These are phyloP conservation scores for Sarocladiaceae sp. DNA, from an alignment of 2,329 filamentous ascomycete species.

Conservation along the genomic window DNA sequence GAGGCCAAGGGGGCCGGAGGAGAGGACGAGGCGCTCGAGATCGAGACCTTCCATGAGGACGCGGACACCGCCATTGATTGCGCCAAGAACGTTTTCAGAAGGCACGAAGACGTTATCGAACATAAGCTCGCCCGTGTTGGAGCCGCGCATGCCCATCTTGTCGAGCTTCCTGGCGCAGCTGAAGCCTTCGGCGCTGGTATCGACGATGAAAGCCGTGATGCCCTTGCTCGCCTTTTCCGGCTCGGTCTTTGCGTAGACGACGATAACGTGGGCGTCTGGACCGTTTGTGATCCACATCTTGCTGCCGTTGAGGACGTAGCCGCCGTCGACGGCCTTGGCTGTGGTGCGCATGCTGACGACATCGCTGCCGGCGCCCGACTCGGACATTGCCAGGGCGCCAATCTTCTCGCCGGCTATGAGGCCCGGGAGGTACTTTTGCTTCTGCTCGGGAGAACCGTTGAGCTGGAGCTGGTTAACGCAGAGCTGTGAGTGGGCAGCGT, in stretches of 20 bases:
- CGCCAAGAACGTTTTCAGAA: constrained; percentile 70
- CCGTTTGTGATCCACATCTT: constrained; percentile 99
- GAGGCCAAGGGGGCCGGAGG: constrained; percentile 81
- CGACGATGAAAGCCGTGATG: constrained; percentile 90
- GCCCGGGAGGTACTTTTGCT: constrained; percentile 70
- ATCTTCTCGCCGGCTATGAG: constrained; percentile 75
- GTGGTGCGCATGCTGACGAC: constrained; percentile 93
- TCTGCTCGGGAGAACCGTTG: constrained; percentile 76
- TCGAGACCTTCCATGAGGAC: constrained; percentile 97
- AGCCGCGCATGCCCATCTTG: constrained; percentile 97
- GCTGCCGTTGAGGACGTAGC: constrained; percentile 77
- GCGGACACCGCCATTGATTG: constrained; percentile 73
- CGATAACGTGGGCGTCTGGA: constrained; percentile 83
- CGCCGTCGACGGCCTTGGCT: constrained; percentile 74
- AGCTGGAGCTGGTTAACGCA: constrained; percentile 95
- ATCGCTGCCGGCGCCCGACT: constrained; percentile 84
- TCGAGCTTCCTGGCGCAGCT: constrained; percentile 85
- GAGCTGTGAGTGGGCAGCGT: constrained; percentile 91
- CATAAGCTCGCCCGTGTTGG: constrained; percentile 89
- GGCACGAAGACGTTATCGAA: constrained; percentile 92
- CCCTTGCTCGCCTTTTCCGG: constrained; percentile 77
- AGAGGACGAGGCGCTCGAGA: constrained; percentile 85
- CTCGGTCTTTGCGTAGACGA: constrained; percentile 95
- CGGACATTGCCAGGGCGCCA: constrained; percentile 90
- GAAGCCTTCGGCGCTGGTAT: constrained; percentile 67